Conservation (phyloP, 148 eudicot species). For the Euryodendron excelsum region DNA sequence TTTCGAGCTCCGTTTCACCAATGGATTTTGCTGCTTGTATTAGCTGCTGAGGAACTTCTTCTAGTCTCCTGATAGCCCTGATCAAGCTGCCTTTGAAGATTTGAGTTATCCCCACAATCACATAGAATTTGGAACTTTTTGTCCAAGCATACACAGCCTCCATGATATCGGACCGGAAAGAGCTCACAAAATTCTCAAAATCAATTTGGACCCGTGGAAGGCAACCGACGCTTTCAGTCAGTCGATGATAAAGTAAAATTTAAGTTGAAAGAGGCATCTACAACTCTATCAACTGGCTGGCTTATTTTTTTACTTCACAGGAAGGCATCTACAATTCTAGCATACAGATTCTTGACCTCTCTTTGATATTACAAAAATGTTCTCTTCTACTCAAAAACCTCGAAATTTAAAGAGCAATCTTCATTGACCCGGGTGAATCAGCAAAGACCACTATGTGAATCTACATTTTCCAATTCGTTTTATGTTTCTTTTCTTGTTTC, state of each 20-base stretch:
- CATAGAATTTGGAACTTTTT: conserved; percentile 80
- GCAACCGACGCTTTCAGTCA: not conserved
- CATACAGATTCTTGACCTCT: no score
- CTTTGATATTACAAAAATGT: no score
- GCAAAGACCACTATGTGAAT: no score
- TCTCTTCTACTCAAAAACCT: no score
- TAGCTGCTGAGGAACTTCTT: conserved; percentile 95
- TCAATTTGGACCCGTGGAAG: conserved; percentile 70
- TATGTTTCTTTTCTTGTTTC: no score
- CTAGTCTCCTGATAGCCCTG: conserved; percentile 91
- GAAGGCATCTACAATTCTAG: no score
- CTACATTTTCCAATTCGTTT: no score
- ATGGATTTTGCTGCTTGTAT: conserved; percentile 85
- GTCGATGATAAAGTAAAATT: not conserved
- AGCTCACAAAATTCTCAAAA: conserved; percentile 80
- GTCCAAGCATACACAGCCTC: conserved; percentile 95
- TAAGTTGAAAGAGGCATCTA: no score
- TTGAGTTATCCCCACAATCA: conserved; percentile 84
- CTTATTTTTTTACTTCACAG: no score
- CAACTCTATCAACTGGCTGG: no score
- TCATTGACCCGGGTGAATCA: no score
- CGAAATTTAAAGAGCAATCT: no score
- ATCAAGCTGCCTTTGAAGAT: conserved; percentile 94
- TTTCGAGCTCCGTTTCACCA: conserved; percentile 83
- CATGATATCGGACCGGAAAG: conserved; percentile 90